Conservation (phyloP, 1,284 basidiomycete genomes). For the Cutaneotrichosporon dermatis region DNA sequence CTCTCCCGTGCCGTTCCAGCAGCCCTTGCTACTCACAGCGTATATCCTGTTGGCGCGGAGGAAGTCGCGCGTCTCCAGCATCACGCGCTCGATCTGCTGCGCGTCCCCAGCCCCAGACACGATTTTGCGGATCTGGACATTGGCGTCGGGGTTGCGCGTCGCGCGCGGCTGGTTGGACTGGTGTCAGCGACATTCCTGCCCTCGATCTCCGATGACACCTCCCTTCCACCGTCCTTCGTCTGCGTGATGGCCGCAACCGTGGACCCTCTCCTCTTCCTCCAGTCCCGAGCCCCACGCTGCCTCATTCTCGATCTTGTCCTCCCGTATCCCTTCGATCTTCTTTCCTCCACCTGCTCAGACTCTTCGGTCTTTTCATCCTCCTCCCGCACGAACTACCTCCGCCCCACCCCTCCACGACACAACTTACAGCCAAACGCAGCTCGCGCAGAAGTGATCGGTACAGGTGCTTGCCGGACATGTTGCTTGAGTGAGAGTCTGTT, state of each 20-base stretch:
- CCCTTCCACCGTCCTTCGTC: too few species aligned
- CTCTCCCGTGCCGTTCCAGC: not conserved
- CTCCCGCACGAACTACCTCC: too few species aligned
- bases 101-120: constrained; percentile 40
- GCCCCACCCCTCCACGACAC: too few species aligned
- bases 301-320: too few species aligned
- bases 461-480: constrained; percentile 24
- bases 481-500: too few species aligned
- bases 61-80: constrained; percentile 66
- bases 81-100: constrained; percentile 49
- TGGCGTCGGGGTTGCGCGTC: constrained; percentile 53
- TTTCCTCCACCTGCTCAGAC: too few species aligned
- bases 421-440: constrained; percentile 42
- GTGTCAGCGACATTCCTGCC: not conserved
- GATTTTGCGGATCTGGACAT: constrained; percentile 58
- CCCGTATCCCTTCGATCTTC: too few species aligned
- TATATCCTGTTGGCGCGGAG: constrained; percentile 63
- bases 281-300: too few species aligned
- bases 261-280: too few species aligned
- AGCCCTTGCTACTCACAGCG: constrained; percentile 49
- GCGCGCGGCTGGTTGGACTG: constrained; percentile 52
- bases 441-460: constrained; percentile 47
- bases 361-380: too few species aligned
- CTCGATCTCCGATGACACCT: too few species aligned
- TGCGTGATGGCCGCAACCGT: not conserved